These are phyloP conservation scores for Neonectria hederae DNA, from an alignment of 2,329 filamentous ascomycete species.

Conservation along the genomic window DNA sequence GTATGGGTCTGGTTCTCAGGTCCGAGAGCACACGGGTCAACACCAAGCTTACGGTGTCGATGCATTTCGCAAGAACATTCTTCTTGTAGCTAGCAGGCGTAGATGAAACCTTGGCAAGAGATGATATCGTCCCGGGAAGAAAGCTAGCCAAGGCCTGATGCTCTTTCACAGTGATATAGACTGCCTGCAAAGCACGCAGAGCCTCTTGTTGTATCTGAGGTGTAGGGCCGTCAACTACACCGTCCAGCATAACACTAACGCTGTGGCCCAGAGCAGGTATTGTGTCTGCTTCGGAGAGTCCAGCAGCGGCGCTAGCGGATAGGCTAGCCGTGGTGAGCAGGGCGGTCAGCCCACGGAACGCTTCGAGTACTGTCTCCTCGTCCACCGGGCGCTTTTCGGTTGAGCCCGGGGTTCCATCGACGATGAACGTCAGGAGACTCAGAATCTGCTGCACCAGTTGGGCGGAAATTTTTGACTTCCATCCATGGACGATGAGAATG, in stretches of 20 bases:
- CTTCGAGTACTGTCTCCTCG: conserved; percentile 79
- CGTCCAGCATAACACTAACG: conserved; percentile 82
- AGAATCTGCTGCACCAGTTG: conserved; percentile 85
- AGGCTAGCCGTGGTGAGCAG: conserved; percentile 70
- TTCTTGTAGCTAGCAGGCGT: conserved; percentile 68
- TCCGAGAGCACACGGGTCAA: conserved; percentile 67
- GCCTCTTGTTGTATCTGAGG: conserved; percentile 77
- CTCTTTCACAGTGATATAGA: conserved; percentile 74
- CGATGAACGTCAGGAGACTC: conserved; percentile 83
- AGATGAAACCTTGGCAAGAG: conserved; percentile 78
- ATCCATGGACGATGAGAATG: conserved; percentile 79
- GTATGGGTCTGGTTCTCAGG: conserved; percentile 60
- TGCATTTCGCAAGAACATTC: conserved; percentile 68
- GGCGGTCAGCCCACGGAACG: conserved; percentile 74
- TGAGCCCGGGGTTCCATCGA: conserved; percentile 74
- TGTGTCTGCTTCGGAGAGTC: conserved; percentile 65
- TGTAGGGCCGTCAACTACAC: conserved; percentile 70
- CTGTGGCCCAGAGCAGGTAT: conserved; percentile 85
- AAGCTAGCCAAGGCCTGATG: conserved; percentile 83
- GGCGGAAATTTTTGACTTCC: conserved; percentile 75
- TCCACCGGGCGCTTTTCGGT: conserved; percentile 57
- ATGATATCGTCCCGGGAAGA: conserved; percentile 86
- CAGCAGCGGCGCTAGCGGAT: conserved; percentile 58
- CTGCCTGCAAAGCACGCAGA: conserved; percentile 67
- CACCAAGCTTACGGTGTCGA: conserved; percentile 67